These are phyloP conservation scores for Neurospora sp. DNA, from an alignment of 495 filamentous ascomycete genomes.

Conservation along the genomic window DNA sequence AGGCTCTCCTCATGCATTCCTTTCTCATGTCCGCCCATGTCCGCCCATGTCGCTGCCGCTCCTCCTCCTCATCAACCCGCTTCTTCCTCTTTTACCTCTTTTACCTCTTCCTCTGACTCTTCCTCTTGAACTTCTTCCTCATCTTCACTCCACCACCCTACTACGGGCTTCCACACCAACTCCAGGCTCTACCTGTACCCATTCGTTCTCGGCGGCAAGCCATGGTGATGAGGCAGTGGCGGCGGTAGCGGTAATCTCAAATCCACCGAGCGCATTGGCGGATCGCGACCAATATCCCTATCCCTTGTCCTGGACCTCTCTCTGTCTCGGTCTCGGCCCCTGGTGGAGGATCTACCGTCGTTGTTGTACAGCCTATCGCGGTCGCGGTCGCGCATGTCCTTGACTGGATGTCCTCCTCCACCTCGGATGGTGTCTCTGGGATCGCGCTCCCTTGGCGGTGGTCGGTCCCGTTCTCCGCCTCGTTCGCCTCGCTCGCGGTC, in stretches of 20 bases:
- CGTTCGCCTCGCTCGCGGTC: background rate
- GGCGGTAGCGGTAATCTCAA: background rate
- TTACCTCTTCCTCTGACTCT: background rate
- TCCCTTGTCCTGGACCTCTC: conserved; percentile 10
- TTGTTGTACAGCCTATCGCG: background rate
- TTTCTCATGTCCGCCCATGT: no score
- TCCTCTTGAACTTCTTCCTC: background rate
- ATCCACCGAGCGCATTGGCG: background rate
- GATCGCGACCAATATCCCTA: background rate
- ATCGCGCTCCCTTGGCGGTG: background rate
- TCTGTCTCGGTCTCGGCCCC: background rate
- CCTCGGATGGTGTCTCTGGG: background rate
- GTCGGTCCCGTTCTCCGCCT: background rate
- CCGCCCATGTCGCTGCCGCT: background rate
- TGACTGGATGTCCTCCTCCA: background rate
- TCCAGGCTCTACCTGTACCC: background rate
- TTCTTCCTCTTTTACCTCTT: background rate
- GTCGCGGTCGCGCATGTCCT: background rate
- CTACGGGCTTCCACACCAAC: background rate
- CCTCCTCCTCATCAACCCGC: background rate
- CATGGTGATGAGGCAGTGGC: background rate
- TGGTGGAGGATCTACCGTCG: background rate
- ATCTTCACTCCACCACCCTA: background rate
- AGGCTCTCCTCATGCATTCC: background rate
- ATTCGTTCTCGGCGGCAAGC: background rate